Evolutionary conservation across 352 stramenopile species (phyloP).

Genomic region (Globisporangium mamillatum): DNA sequence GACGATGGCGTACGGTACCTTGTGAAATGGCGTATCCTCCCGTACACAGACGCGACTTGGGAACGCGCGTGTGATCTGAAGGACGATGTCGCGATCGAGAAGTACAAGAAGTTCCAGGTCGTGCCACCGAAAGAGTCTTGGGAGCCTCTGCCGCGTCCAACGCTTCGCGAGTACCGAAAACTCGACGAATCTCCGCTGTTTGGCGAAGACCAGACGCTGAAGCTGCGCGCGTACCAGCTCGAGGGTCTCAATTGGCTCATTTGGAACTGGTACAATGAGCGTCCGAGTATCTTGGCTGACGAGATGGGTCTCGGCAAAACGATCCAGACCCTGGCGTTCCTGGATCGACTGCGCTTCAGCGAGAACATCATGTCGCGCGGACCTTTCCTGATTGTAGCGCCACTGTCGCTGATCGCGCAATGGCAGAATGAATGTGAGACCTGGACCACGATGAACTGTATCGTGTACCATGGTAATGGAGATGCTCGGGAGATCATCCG

Average conservation of each 20-base stretch:
- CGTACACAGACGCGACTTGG: constrained; percentile 87
- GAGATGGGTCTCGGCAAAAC: constrained; percentile 94
- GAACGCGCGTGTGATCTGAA: constrained; percentile 85
- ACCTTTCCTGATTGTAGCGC: constrained; percentile 98
- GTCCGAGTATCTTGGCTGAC: constrained; percentile 84
- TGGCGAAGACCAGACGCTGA: constrained; percentile 70
- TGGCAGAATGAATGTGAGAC: constrained; percentile 99
- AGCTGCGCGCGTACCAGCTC: constrained; percentile 78
- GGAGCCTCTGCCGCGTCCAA: constrained; percentile 60
- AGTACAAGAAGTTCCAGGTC: constrained; percentile 56
- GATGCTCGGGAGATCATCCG: constrained; percentile 92
- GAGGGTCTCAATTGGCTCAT: constrained; percentile 89
- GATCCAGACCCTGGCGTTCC: constrained; percentile 91
- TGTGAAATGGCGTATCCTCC: constrained; percentile 86
- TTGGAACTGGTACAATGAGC: constrained; percentile 90
- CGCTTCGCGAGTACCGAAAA: constrained; percentile 82
- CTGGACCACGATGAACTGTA: constrained; percentile 99
- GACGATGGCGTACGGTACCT: constrained; percentile 87
- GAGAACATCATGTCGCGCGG: constrained; percentile 89
- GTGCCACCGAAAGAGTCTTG: constrained; percentile 63
- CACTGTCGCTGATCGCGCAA: constrained; percentile 98
- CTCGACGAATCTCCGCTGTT: constrained; percentile 76
- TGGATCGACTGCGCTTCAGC: constrained; percentile 91
- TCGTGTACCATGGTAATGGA: constrained; percentile 98
- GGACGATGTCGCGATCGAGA: constrained; percentile 77